A percentile compares a stretch with the other conserved stretches of the same genome.
Conservation (phyloP, 495 filamentous ascomycete genomes). For the Tuber indicum region DNA sequence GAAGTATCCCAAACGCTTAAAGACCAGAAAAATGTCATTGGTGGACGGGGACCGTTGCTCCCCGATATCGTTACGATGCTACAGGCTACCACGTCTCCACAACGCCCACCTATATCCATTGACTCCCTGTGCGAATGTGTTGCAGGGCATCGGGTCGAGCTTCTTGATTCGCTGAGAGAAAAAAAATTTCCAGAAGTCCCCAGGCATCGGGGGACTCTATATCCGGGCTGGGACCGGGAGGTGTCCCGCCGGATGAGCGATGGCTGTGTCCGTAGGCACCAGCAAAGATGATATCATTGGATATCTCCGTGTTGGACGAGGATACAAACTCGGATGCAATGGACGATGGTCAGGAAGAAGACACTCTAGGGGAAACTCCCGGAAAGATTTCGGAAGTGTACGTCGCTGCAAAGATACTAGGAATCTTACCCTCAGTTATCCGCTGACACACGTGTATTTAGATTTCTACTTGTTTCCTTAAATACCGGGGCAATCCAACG, state of each 20-base stretch:
- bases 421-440: neutral
- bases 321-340: neutral
- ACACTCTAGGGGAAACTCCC: neutral
- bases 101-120: neutral
- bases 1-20: neutral
- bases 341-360: neutral
- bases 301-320: neutral
- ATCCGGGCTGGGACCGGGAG: neutral
- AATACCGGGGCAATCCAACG: neutral
- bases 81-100: neutral
- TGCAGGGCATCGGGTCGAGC: neutral
- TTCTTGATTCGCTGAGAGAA: neutral
- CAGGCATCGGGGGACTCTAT: neutral
- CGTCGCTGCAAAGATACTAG: neutral
- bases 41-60: neutral
- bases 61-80: neutral
- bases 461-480: neutral
- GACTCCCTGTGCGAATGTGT: neutral
- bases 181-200: neutral
- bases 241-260: neutral
- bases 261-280: neutral
- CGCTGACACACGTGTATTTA: neutral
- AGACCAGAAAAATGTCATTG: neutral
- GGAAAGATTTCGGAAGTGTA: neutral
- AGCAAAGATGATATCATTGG: neutral